Conservation (phyloP, 257 asterid genomes). For the Echites panduratus region DNA sequence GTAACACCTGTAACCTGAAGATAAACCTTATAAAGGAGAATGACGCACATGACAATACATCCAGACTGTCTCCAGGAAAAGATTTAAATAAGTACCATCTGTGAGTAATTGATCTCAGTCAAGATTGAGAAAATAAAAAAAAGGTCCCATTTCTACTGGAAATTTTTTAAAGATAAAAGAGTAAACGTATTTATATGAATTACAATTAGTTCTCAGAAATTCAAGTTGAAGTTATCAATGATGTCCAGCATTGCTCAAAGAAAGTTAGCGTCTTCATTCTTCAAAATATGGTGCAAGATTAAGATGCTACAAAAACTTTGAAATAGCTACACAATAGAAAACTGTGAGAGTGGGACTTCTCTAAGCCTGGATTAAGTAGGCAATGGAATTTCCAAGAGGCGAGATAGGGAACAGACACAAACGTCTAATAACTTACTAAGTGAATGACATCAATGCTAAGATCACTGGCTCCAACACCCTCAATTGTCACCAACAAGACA, state of each 20-base stretch:
- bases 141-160: conserved; percentile 20
- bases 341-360: neutral
- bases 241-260: neutral
- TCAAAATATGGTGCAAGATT: neutral
- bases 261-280: neutral
- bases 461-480: conserved; percentile 84
- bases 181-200: neutral
- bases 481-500: conserved; percentile 75
- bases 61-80: conserved; percentile 62
- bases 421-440: conserved; percentile 43
- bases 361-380: neutral
- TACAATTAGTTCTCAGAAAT: neutral
- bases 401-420: neutral
- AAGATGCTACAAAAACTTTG: neutral
- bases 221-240: neutral
- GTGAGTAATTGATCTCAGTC: conserved; percentile 50
- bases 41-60: conserved; percentile 47
- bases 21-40: conserved; percentile 59
- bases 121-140: conserved; percentile 33
- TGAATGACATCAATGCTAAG: conserved; percentile 87
- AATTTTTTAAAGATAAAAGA: conserved; percentile 15
- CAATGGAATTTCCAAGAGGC: neutral
- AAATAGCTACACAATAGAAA: neutral
- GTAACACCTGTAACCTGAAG: conserved; percentile 51
- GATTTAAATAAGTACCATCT: conserved; percentile 50